phyloP scores from a whole-genome alignment of 2,329 filamentous ascomycete species.

The Ophiocordyceps sinensis region DNA sequence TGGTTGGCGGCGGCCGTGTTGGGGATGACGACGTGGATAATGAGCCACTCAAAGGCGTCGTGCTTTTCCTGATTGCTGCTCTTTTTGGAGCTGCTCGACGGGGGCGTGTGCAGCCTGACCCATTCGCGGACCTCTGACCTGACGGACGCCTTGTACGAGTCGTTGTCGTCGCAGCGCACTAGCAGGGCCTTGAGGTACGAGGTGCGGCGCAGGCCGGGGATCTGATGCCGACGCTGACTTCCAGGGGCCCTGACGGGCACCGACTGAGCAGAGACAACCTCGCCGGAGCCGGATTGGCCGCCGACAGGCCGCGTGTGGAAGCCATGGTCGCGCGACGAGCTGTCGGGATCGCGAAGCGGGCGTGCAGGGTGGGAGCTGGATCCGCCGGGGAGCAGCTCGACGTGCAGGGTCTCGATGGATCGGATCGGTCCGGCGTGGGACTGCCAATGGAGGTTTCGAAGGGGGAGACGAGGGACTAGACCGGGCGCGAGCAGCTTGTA shows the following conservation, averaged over 20 bases:
- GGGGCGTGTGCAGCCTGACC: conserved; percentile 63
- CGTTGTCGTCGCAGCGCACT: conserved; percentile 88
- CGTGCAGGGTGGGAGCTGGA: conserved; percentile 26
- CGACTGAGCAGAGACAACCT: conserved; percentile 21
- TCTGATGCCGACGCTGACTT: conserved; percentile 64
- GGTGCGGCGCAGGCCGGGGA: conserved; percentile 81
- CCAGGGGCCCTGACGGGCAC: conserved; percentile 17
- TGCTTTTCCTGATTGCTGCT: conserved; percentile 72
- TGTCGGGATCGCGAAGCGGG: conserved; percentile 15
- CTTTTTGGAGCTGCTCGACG: conserved; percentile 37
- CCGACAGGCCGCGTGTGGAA: conserved; percentile 43
- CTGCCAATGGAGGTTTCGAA: conserved; percentile 94
- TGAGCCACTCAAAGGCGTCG: conserved; percentile 91
- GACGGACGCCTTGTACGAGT: conserved; percentile 72
- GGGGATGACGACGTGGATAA: conserved; percentile 82
- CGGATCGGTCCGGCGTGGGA: conserved; percentile 81
- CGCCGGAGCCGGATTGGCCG: conserved; percentile 22
- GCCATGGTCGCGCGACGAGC: conserved; percentile 35
- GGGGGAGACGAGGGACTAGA: conserved; percentile 63
- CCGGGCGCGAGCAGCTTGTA: conserved; percentile 71
- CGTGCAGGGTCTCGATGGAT: conserved; percentile 83
- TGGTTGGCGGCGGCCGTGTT: conserved; percentile 71
- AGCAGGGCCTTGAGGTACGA: conserved; percentile 87
- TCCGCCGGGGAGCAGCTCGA: conserved; percentile 63
- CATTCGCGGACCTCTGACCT: conserved; percentile 75